Conservation (phyloP, 331 rosid species). For the Quercus tomentella region DNA sequence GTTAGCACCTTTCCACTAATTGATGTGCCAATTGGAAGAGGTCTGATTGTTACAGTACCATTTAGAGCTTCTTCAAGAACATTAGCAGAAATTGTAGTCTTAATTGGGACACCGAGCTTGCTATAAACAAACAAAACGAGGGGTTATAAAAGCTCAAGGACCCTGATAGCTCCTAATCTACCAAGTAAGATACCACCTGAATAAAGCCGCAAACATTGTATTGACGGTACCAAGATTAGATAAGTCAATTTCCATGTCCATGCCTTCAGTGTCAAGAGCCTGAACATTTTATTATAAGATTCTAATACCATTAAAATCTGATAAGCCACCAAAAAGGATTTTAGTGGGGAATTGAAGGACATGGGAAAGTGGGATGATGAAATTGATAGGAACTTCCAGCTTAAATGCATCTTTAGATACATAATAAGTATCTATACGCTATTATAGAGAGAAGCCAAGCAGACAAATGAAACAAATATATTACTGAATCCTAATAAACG, state of each 20-base stretch:
- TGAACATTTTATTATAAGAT: slow-evolving; percentile 16
- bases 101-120: slow-evolving; percentile 99
- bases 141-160: slow-evolving; percentile 14
- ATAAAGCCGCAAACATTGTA: slow-evolving; percentile 97
- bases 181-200: slow-evolving; percentile 59
- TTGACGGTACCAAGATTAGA: slow-evolving; percentile 98
- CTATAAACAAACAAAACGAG: slow-evolving; percentile 44
- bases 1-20: slow-evolving; percentile 93
- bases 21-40: slow-evolving; percentile 93
- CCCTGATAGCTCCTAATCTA: slow-evolving; percentile 5
- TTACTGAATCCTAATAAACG: background rate
- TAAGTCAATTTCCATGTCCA: slow-evolving; percentile 98
- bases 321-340: background rate
- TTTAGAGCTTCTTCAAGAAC: slow-evolving; percentile 98
- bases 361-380: background rate
- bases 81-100: slow-evolving; percentile 92
- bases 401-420: background rate
- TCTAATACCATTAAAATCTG: background rate
- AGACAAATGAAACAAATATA: background rate
- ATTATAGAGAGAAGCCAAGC: background rate
- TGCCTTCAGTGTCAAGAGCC: slow-evolving; percentile 87
- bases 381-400: background rate
- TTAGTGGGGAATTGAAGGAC: background rate
- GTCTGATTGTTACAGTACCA: slow-evolving; percentile 90
- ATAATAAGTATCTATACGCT: background rate